A percentile compares a stretch with the other conserved stretches of the same genome.
These are phyloP conservation scores for Thecaphora frezii DNA, from an alignment of 1,284 basidiomycete species.

Conservation along the genomic window DNA sequence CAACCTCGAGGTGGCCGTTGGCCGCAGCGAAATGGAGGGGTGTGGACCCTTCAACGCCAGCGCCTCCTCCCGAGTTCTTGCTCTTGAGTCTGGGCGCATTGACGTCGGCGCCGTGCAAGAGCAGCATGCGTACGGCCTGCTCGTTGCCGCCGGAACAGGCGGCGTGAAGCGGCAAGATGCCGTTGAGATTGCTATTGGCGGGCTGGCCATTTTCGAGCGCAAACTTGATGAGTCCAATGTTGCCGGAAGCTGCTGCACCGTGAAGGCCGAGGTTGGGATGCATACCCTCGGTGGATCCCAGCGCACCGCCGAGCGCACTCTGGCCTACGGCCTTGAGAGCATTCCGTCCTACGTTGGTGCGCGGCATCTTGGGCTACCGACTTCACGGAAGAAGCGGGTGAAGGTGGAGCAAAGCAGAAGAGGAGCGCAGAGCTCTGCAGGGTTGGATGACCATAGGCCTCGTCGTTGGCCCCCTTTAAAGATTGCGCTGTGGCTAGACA, in stretches of 20 bases:
- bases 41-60: constrained; percentile 51
- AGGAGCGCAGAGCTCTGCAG: no score
- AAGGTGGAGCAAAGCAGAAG: no score
- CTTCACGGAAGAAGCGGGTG: no score
- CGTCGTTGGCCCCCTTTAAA: no score
- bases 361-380: no score
- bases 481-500: no score
- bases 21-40: constrained; percentile 57
- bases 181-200: constrained; percentile 45
- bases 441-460: no score
- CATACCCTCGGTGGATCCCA: constrained; percentile 15
- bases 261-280: constrained; percentile 50
- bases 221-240: constrained; percentile 52
- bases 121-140: constrained; percentile 40
- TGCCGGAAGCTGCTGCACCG: constrained; percentile 47
- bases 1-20: constrained; percentile 49
- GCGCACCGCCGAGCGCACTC: constrained; percentile 16
- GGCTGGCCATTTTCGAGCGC: constrained; percentile 55
- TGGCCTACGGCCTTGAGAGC: constrained; percentile 34
- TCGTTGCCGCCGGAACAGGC: constrained; percentile 51
- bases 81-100: constrained; percentile 36
- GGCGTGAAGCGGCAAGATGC: constrained; percentile 52
- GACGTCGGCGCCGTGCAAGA: constrained; percentile 52
- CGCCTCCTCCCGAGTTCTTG: constrained; percentile 20
- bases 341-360: constrained; percentile 20